phyloP scores from a whole-genome alignment of 2,329 filamentous ascomycete genomes.

The Bipolaris bicolor region DNA sequence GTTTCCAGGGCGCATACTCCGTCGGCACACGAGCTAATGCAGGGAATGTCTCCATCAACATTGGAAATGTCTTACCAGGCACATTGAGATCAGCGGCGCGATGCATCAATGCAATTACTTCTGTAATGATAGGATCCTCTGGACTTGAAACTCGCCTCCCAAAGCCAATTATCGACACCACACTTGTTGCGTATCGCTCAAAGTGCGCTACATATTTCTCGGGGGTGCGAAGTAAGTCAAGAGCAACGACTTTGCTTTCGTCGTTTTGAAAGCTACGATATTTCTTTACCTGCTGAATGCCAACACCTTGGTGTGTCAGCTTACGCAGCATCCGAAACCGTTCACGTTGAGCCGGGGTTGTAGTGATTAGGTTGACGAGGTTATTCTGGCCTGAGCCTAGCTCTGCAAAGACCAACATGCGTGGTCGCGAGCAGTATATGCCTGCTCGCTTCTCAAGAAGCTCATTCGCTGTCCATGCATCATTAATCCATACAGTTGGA shows the following conservation, averaged over 20 bases:
- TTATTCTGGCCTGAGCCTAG: conserved; percentile 45
- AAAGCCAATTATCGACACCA: conserved; percentile 63
- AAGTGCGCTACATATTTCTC: conserved; percentile 60
- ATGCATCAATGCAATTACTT: conserved; percentile 65
- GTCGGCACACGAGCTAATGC: conserved; percentile 62
- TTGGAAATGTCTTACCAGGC: conserved; percentile 61
- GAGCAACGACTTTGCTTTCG: conserved; percentile 61
- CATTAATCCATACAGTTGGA: conserved; percentile 51
- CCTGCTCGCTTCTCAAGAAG: conserved; percentile 59
- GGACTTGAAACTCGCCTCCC: conserved; percentile 59
- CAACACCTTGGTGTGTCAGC: conserved; percentile 45
- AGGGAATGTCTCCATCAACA: conserved; percentile 64
- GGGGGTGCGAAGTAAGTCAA: conserved; percentile 54
- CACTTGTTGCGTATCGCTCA: conserved; percentile 61
- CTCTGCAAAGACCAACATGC: conserved; percentile 55
- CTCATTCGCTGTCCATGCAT: conserved; percentile 59
- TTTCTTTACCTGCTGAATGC: conserved; percentile 58
- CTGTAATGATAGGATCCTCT: conserved; percentile 64
- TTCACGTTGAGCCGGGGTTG: conserved; percentile 37
- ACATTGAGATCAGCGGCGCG: conserved; percentile 61
- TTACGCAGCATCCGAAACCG: conserved; percentile 43
- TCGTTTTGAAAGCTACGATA: conserved; percentile 66
- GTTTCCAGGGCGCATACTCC: conserved; percentile 50
- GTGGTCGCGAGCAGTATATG: conserved; percentile 60
- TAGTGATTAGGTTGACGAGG: conserved; percentile 46